phyloP scores from a whole-genome alignment of 192 early-diverging fungal species.

The Podila minutissima region DNA sequence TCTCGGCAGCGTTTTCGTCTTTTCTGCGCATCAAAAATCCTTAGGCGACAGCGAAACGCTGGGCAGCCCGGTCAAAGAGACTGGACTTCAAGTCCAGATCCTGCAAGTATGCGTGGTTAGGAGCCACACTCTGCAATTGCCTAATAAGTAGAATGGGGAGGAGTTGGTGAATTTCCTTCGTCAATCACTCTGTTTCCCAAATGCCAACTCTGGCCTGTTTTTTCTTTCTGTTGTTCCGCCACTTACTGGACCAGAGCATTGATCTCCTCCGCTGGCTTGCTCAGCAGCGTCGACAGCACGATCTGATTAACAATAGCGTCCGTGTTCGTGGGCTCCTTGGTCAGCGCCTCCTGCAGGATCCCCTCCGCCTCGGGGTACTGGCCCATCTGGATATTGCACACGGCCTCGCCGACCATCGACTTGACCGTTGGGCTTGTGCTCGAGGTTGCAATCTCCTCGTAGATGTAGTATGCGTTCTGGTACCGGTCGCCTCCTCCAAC shows the following conservation, averaged over 20 bases:
- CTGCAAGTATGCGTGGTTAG: constrained; percentile 80
- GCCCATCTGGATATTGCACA: constrained; percentile 80
- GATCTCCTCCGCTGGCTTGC: constrained; percentile 74
- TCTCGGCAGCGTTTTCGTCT: background rate
- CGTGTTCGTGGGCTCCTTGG: constrained; percentile 69
- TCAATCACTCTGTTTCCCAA: background rate
- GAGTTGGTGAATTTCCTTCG: background rate
- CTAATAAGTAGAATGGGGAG: constrained; percentile 30
- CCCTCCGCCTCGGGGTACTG: constrained; percentile 86
- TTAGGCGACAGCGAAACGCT: constrained; percentile 60
- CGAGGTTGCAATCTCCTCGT: constrained; percentile 92
- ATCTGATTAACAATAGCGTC: constrained; percentile 92
- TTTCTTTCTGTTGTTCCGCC: background rate
- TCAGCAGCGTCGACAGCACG: constrained; percentile 73
- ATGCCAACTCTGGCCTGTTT: background rate
- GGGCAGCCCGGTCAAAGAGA: constrained; percentile 82
- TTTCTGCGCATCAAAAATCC: constrained; percentile 7
- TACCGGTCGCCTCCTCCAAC: constrained; percentile 82
- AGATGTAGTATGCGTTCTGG: constrained; percentile 92
- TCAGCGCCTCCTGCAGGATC: constrained; percentile 80
- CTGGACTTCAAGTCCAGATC: constrained; percentile 82
- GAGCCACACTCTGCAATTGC: constrained; percentile 79
- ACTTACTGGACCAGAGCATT: constrained; percentile 72
- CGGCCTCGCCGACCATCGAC: constrained; percentile 83
- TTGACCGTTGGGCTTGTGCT: constrained; percentile 75